phyloP scores from a whole-genome alignment of 768 basidiomycete species.

The Hirschioporus abietinus region DNA sequence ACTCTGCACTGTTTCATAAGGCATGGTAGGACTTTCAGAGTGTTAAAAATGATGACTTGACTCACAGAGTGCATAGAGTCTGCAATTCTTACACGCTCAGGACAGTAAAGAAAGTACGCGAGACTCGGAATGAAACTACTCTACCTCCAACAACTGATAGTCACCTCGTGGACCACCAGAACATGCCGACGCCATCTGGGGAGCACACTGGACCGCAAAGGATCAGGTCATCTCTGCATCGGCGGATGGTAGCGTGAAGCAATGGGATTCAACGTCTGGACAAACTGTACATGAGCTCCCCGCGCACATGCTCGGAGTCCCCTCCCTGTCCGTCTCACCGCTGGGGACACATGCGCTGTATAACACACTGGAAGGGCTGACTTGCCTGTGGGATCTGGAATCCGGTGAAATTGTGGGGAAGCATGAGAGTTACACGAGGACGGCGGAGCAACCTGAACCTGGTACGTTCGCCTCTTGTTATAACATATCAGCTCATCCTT shows the following conservation, averaged over 20 bases:
- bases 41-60: not conserved
- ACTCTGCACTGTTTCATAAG: not conserved
- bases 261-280: conserved; percentile 64
- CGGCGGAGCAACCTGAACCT: conserved; percentile 53
- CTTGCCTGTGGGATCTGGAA: conserved; percentile 66
- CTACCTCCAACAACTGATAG: conserved; percentile 13
- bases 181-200: conserved; percentile 79
- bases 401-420: conserved; percentile 55
- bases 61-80: conserved; percentile 38
- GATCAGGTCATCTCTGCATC: conserved; percentile 66
- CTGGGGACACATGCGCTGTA: conserved; percentile 60
- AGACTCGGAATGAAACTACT: conserved; percentile 2
- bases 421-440: conserved; percentile 68
- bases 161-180: conserved; percentile 44
- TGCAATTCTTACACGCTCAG: conserved; percentile 67
- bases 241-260: conserved; percentile 72
- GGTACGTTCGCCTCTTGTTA: conserved; percentile 40
- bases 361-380: conserved; percentile 82
- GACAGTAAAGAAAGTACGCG: conserved; percentile 72
- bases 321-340: conserved; percentile 69
- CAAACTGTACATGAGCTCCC: conserved; percentile 54
- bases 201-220: conserved; percentile 59
- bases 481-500: not conserved
- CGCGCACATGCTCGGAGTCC: conserved; percentile 80
- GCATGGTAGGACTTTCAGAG: not conserved